Conservation (phyloP, 768 basidiomycete species). For the Amanita brunnescens region DNA sequence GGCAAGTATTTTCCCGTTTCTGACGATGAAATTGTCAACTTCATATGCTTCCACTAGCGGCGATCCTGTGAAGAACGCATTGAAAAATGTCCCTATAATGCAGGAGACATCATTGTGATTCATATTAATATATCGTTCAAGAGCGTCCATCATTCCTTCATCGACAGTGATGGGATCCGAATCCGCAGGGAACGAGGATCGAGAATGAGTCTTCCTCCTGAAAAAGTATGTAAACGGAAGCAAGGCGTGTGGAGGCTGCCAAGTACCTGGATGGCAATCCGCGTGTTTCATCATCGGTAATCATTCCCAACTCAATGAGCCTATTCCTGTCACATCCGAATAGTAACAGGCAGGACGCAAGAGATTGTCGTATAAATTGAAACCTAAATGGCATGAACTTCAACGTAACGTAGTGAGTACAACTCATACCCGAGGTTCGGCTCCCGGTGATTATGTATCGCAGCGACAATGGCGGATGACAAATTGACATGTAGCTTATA, state of each 20-base stretch:
- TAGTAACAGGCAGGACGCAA: conserved; percentile 52
- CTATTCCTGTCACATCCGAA: conserved; percentile 56
- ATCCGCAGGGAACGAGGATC: conserved; percentile 36
- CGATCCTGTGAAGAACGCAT: conserved; percentile 50
- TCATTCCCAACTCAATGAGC: conserved; percentile 36
- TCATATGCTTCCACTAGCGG: conserved; percentile 57
- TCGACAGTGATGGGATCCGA: conserved; percentile 63
- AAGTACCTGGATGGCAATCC: conserved; percentile 51
- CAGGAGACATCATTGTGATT: conserved; percentile 41
- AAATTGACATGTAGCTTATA: conserved; percentile 33
- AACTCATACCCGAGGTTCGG: conserved; percentile 27
- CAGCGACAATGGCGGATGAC: conserved; percentile 24
- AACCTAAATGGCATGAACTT: conserved; percentile 18
- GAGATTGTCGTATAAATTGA: conserved; percentile 50
- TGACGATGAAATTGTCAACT: conserved; percentile 64
- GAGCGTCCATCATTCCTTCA: conserved; percentile 42
- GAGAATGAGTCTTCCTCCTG: conserved; percentile 42
- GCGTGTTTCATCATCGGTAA: conserved; percentile 38
- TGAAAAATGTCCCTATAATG: conserved; percentile 53
- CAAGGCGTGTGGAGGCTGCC: neutral
- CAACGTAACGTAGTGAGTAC: neutral
- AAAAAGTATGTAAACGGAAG: neutral
- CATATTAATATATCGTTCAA: conserved; percentile 42
- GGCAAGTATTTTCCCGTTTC: conserved; percentile 49
- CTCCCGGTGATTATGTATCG: conserved; percentile 22